Conservation (phyloP, 805 yeast species). For the Pachysolen tannophilus region DNA sequence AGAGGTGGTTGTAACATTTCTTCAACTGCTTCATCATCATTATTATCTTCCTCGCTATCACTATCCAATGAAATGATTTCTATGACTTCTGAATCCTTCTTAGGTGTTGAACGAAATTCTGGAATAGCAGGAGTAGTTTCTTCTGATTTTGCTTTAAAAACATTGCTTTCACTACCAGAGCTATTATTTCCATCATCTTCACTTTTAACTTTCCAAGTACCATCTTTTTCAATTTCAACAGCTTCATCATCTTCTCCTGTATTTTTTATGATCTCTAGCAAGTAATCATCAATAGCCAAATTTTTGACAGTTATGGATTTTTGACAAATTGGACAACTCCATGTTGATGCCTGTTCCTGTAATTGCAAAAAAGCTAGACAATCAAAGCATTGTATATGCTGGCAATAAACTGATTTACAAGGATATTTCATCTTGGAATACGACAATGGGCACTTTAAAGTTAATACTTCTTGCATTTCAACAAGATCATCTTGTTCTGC, state of each 20-base stretch:
- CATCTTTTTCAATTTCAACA: conserved; percentile 63
- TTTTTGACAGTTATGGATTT: conserved; percentile 41
- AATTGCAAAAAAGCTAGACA: conserved; percentile 63
- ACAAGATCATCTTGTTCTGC: conserved; percentile 66
- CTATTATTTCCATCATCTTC: conserved; percentile 19
- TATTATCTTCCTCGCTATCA: conserved; percentile 29
- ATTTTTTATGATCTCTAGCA: conserved; percentile 47
- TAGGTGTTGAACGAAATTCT: conserved; percentile 5
- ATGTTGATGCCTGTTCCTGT: conserved; percentile 73
- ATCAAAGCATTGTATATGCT: conserved; percentile 86
- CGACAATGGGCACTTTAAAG: conserved; percentile 75
- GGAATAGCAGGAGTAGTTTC: conserved; percentile 9
- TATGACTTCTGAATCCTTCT: conserved; percentile 19
- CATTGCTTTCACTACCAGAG: conserved; percentile 1
- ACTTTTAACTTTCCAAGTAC: conserved; percentile 50
- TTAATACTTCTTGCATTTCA: conserved; percentile 55
- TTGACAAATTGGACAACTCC: conserved; percentile 86
- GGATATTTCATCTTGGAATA: conserved; percentile 66
- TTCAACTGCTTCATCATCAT: conserved; percentile 18
- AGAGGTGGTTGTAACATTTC: conserved; percentile 1
- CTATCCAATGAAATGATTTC: conserved; percentile 44
- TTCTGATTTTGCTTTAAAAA: conserved; percentile 5
- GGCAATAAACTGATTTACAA: conserved; percentile 59
- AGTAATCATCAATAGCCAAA: conserved; percentile 68
- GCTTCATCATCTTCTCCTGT: conserved; percentile 52